Percentiles rank a stretch among this genome's conserved stretches.
These are phyloP conservation scores for Rubia tinctorum DNA, from an alignment of 305 asterid species.

Conservation along the genomic window DNA sequence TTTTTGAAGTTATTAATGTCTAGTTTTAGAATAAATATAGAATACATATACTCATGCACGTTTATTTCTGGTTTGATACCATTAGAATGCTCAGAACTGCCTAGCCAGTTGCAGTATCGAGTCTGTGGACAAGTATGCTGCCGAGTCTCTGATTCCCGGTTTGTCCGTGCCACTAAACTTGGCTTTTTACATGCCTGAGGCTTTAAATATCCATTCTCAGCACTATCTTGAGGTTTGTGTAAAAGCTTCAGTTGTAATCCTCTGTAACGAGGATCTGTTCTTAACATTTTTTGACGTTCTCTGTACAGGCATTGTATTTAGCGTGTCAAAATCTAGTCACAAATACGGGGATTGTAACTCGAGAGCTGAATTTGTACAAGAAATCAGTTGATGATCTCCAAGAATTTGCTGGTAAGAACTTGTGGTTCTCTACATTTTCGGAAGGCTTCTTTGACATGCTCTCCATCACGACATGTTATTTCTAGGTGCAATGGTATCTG, in stretches of 20 bases:
- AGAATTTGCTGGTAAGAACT: constrained; percentile 60
- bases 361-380: constrained; percentile 56
- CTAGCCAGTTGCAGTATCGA: constrained; percentile 80
- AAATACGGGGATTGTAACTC: constrained; percentile 23
- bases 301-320: constrained; percentile 67
- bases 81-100: constrained; percentile 87
- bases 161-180: constrained; percentile 50
- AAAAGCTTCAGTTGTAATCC: constrained; percentile 6
- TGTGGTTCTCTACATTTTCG: background rate
- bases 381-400: constrained; percentile 48
- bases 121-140: constrained; percentile 59
- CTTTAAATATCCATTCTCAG: constrained; percentile 71
- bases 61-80: constrained; percentile 34
- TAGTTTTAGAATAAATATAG: background rate
- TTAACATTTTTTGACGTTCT: constrained; percentile 14
- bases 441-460: background rate
- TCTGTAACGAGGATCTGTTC: constrained; percentile 6
- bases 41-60: constrained; percentile 29
- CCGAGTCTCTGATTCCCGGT: constrained; percentile 61
- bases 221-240: constrained; percentile 73
- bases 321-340: constrained; percentile 68
- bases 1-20: constrained; percentile 12
- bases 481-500: background rate
- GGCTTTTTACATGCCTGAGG: constrained; percentile 92
- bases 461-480: background rate